phyloP scores from a whole-genome alignment of 192 early-diverging fungal species.

The Entomortierella chlamydospora region DNA sequence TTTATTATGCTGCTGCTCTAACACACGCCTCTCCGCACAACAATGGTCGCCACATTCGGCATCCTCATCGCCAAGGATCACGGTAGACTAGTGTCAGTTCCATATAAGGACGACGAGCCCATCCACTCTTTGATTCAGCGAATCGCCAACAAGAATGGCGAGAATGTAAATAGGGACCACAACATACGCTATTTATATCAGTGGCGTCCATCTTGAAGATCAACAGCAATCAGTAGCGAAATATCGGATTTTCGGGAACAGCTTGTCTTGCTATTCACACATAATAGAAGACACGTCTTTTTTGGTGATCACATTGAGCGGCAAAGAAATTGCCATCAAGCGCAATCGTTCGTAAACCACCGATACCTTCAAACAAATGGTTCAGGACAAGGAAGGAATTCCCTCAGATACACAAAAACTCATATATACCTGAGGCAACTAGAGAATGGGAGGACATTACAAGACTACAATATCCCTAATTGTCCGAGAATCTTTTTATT shows the following conservation, averaged over 20 bases:
- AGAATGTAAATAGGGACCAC: no score
- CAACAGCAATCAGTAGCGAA: not conserved
- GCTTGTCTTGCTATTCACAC: not conserved
- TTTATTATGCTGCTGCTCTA: no score
- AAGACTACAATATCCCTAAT: slow-evolving; percentile 75
- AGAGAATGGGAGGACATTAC: slow-evolving; percentile 70
- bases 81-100: not conserved
- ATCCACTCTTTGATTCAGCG: not conserved
- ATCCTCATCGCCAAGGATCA: slow-evolving; percentile 1
- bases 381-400: slow-evolving; percentile 81
- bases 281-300: not conserved
- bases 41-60: not conserved
- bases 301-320: not conserved
- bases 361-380: slow-evolving; percentile 76
- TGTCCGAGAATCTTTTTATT: slow-evolving; percentile 56
- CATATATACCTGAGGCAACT: slow-evolving; percentile 76
- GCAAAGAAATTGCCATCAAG: not conserved
- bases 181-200: not conserved
- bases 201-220: not conserved
- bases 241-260: not conserved
- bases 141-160: not conserved
- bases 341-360: no score
- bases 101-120: not conserved
- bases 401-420: slow-evolving; percentile 76
- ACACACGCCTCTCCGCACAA: no score